Percentiles rank a stretch among this genome's conserved stretches.
phyloP scores from a whole-genome alignment of 2,329 filamentous ascomycete genomes.

The Cladosporium sp. region DNA sequence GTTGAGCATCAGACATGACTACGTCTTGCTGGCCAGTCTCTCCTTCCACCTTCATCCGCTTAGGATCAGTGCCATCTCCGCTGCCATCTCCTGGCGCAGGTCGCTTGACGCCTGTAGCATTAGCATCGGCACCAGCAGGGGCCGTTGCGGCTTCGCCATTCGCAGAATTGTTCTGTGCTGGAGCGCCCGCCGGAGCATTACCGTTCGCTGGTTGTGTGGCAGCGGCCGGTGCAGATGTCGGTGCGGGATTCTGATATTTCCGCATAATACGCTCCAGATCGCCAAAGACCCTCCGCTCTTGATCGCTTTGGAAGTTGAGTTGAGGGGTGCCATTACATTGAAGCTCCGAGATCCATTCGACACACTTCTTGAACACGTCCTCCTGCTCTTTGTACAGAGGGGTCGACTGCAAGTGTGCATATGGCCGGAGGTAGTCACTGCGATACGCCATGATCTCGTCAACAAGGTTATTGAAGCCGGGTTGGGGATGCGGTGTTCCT shows the following conservation, averaged over 20 bases:
- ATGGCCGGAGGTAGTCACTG: slow-evolving; percentile 24
- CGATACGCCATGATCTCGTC: slow-evolving; percentile 31
- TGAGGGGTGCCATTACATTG: slow-evolving; percentile 20
- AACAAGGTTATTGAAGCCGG: slow-evolving; percentile 30
- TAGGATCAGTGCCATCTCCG: slow-evolving; percentile 1
- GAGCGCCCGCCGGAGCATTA: not conserved
- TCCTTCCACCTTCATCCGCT: slow-evolving; percentile 18
- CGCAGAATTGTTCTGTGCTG: not conserved
- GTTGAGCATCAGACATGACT: slow-evolving; percentile 3
- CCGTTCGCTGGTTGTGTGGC: not conserved
- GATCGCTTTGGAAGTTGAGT: slow-evolving; percentile 17
- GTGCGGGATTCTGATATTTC: slow-evolving; percentile 22
- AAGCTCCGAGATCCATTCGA: slow-evolving; percentile 22
- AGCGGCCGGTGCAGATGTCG: not conserved
- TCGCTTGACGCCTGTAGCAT: slow-evolving; percentile 6
- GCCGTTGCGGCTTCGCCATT: not conserved
- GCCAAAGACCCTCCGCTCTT: slow-evolving; percentile 22
- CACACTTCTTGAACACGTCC: slow-evolving; percentile 28
- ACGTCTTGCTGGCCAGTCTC: not conserved
- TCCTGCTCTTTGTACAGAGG: slow-evolving; percentile 23
- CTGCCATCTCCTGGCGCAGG: slow-evolving; percentile 5
- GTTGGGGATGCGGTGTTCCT: slow-evolving; percentile 23
- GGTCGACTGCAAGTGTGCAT: slow-evolving; percentile 14
- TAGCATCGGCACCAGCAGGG: not conserved
- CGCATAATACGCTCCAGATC: slow-evolving; percentile 22